Conservation (phyloP, 2,329 filamentous ascomycete genomes). For the Coniochaeta sp. region DNA sequence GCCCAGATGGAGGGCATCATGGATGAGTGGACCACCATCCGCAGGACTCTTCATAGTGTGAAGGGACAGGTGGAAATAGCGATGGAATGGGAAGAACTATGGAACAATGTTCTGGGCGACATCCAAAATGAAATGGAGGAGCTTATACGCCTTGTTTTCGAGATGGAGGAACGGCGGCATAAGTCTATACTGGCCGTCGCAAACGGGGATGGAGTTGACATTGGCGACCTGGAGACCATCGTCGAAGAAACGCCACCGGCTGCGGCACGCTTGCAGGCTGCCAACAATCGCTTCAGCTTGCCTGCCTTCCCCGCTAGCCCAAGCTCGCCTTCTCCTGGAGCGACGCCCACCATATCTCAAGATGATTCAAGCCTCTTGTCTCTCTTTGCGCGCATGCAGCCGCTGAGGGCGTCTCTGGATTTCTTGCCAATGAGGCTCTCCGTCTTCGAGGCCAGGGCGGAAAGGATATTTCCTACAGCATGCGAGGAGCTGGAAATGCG, state of each 20-base stretch:
- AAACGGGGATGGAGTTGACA: conserved; percentile 62
- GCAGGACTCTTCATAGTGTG: conserved; percentile 66
- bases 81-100: conserved; percentile 98
- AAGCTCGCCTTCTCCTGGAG: conserved; percentile 40
- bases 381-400: conserved; percentile 92
- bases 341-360: conserved; percentile 48
- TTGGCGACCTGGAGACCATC: conserved; percentile 86
- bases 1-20: conserved; percentile 85
- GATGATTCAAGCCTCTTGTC: conserved; percentile 86
- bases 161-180: conserved; percentile 95
- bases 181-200: conserved; percentile 60
- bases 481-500: conserved; percentile 81
- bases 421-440: conserved; percentile 93
- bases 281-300: conserved; percentile 62
- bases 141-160: conserved; percentile 66
- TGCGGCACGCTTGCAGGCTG: conserved; percentile 38
- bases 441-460: conserved; percentile 73
- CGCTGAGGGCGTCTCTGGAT: conserved; percentile 83
- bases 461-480: conserved; percentile 75
- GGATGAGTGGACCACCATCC: conserved; percentile 76
- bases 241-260: conserved; percentile 73
- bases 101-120: conserved; percentile 88
- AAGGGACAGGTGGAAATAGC: conserved; percentile 91
- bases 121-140: conserved; percentile 74
- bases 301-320: conserved; percentile 57